Conservation (phyloP, 1,139 yeast species). For the Suhomyces bolitotheri region DNA sequence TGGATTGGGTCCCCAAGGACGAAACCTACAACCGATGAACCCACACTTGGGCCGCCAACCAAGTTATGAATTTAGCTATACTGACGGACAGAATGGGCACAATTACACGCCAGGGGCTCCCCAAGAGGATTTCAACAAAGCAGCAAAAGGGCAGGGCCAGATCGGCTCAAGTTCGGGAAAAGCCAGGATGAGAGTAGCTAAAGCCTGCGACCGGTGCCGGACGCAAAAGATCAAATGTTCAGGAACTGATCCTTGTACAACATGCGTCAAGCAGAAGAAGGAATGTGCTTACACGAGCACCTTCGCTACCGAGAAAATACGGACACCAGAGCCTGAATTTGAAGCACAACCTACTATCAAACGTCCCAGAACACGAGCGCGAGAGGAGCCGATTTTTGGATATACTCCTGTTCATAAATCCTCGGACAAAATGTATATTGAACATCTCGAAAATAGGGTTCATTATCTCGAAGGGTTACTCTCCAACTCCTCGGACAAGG, state of each 20-base stretch:
- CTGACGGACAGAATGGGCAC: not conserved
- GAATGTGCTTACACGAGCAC: conserved; percentile 38
- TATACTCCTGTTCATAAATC: conserved; percentile 20
- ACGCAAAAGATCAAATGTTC: conserved; percentile 63
- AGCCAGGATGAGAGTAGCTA: conserved; percentile 44
- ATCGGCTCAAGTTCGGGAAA: conserved; percentile 3
- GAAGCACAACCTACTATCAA: conserved; percentile 7
- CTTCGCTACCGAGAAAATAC: conserved; percentile 8
- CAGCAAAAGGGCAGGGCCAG: too few species aligned
- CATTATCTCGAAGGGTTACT: conserved; percentile 41
- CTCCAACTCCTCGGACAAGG: conserved; percentile 18
- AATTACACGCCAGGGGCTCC: too few species aligned
- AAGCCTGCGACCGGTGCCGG: conserved; percentile 58
- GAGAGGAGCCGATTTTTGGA: conserved; percentile 19
- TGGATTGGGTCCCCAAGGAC: not conserved
- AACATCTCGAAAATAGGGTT: conserved; percentile 42
- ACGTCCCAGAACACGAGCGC: conserved; percentile 14
- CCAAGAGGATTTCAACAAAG: too few species aligned
- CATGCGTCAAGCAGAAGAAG: conserved; percentile 47
- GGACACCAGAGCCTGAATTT: conserved; percentile 5
- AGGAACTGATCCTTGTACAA: conserved; percentile 54
- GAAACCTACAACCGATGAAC: not conserved
- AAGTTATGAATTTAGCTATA: not conserved
- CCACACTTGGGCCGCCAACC: not conserved
- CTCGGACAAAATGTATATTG: conserved; percentile 25